phyloP scores from a whole-genome alignment of 2,329 filamentous ascomycete species.

The Aspergillus calidoustus region DNA sequence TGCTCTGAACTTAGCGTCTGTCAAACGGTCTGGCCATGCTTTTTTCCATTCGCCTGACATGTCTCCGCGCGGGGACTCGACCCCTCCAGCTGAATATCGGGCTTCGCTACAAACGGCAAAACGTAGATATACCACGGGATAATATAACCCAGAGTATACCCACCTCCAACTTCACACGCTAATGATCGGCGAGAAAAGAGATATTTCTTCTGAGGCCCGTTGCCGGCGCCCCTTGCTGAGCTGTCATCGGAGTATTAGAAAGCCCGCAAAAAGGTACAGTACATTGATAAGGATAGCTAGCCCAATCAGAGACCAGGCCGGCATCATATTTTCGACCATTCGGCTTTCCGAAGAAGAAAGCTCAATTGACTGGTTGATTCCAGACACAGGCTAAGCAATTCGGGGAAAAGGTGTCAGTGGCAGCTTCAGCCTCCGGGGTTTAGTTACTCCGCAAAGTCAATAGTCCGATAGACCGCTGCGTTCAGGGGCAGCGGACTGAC shows the following conservation, averaged over 20 bases:
- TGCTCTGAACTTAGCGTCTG: no score
- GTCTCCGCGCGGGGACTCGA: neutral
- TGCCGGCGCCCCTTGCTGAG: neutral
- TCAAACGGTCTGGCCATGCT: neutral
- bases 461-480: neutral
- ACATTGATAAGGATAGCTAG: neutral
- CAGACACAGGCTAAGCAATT: neutral
- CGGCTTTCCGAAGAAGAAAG: no score
- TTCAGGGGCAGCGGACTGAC: no score
- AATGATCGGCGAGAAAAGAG: neutral
- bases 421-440: neutral
- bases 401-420: neutral
- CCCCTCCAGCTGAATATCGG: neutral
- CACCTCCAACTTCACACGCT: neutral
- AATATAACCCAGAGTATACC: neutral
- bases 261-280: neutral
- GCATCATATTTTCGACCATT: neutral
- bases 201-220: neutral
- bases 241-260: neutral
- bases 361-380: neutral
- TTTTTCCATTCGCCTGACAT: neutral
- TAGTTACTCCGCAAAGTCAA: neutral
- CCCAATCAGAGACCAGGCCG: neutral
- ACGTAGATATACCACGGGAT: neutral
- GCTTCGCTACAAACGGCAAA: neutral